Evolutionary conservation across 1,284 basidiomycete genomes (phyloP), one percentile per base, ranked within the genome.

Genomic region (Blastosporella zonata): DNA sequence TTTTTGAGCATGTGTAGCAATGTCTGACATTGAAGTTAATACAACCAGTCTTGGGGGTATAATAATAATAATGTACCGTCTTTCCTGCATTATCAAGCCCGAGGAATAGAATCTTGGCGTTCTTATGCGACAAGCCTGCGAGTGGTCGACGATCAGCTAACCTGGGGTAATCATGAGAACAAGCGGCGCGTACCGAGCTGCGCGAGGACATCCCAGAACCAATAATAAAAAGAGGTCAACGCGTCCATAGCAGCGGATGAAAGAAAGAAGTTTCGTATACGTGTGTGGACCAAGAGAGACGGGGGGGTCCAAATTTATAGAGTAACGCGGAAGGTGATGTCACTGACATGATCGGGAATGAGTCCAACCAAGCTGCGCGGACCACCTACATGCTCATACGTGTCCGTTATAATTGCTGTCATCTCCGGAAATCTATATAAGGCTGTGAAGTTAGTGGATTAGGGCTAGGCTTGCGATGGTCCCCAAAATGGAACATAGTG

Each of bases 1-100:
- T 98, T 99, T 82, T 99, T 99, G 65, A 99, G 79, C 97, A 99
- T 99, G 74, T 99, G 96, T 60, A 99, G 73, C 43, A 99, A 81
- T 36, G 97, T 99, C 95, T 99, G 40, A 46, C 36, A 28, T 31
- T 13, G 29, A 31, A 7, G 12, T 2, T 18, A 18, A 41, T 21
- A 28, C 46, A 27, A 35, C 41, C 29, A 50, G 13, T 12, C 7
- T 12, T 12, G 13, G 7, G 9, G 4, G 27, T 35, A 31, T 20
- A 29, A 29, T 6, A 18, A 22, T 9, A 38, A n/a, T 17, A 17
- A 64, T 86, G 54, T 60, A 97, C 96, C 55, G 96, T 99, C 83
- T 99, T 99, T 64, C 96, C 97, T 50, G 97, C 96, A 75, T 98
- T 98, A 69, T 97, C 97, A 46, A 99, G 83, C 62, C 97, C 97